These are phyloP conservation scores for Dactylorhiza incarnata DNA, from an alignment of 106 monocot species.

Conservation along the genomic window DNA sequence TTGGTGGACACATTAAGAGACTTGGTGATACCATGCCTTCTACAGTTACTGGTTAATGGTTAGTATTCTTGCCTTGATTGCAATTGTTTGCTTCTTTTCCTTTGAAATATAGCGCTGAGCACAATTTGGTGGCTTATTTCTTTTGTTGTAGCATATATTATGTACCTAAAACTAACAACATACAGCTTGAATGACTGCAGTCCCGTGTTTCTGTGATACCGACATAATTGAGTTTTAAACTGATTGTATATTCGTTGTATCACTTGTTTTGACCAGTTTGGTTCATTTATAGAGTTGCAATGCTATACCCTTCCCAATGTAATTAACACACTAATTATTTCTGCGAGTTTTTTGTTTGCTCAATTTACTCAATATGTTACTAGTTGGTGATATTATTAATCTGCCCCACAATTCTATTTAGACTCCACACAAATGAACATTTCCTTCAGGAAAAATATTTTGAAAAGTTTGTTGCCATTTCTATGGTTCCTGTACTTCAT, in stretches of 20 bases:
- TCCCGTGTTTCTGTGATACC: not conserved
- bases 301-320: no score
- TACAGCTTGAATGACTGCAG: not conserved
- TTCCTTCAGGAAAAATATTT: slow-evolving; percentile 3
- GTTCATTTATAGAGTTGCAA: not conserved
- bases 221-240: not conserved
- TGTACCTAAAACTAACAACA: not conserved
- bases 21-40: slow-evolving; percentile 40
- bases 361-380: no score
- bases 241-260: not conserved
- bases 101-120: not conserved
- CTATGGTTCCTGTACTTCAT: not conserved
- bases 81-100: not conserved
- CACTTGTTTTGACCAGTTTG: not conserved
- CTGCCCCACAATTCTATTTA: not conserved
- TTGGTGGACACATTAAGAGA: slow-evolving; percentile 48
- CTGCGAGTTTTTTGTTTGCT: no score
- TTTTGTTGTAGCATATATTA: not conserved
- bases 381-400: not conserved
- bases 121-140: not conserved
- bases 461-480: not conserved
- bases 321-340: no score
- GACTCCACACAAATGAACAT: not conserved
- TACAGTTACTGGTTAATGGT: slow-evolving; percentile 56
- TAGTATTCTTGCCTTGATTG: slow-evolving; percentile 2